phyloP scores from a whole-genome alignment of 768 basidiomycete genomes.

The Lactarius pseudohatsudake region DNA sequence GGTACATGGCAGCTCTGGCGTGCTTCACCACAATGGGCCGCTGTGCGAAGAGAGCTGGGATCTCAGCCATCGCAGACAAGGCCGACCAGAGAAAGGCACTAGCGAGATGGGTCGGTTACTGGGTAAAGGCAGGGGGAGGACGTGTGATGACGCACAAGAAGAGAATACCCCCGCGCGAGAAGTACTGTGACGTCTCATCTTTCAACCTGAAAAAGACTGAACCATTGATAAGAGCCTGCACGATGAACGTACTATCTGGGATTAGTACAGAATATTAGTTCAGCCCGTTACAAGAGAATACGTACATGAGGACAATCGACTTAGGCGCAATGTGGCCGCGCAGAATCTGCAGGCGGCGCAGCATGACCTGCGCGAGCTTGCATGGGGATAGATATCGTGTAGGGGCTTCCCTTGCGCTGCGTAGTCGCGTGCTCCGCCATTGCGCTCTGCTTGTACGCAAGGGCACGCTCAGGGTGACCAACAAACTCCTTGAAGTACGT shows the following conservation, averaged over 20 bases:
- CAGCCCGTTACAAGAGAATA: not conserved
- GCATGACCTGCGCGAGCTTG: constrained; percentile 39
- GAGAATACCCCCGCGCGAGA: constrained; percentile 77
- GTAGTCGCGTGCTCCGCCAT: constrained; percentile 50
- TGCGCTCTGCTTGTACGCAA: constrained; percentile 49
- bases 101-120: not conserved
- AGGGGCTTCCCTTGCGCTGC: constrained; percentile 42
- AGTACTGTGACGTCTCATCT: constrained; percentile 57
- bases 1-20: constrained; percentile 60
- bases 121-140: too few relatives aligned
- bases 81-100: constrained; percentile 61
- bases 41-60: constrained; percentile 54
- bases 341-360: constrained; percentile 39
- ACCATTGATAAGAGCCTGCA: constrained; percentile 57
- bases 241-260: constrained; percentile 48
- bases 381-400: constrained; percentile 39
- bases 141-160: constrained; percentile 56
- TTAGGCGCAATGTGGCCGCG: constrained; percentile 34
- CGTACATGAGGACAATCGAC: constrained; percentile 34
- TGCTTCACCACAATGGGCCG: constrained; percentile 62
- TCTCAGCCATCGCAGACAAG: constrained; percentile 61
- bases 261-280: not conserved
- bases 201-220: constrained; percentile 62
- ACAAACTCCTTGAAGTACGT: constrained; percentile 46
- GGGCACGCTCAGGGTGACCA: constrained; percentile 43